Evolutionary conservation across 2,329 filamentous ascomycete genomes (phyloP).

Genomic region (Dothideomycetes sp.): DNA sequence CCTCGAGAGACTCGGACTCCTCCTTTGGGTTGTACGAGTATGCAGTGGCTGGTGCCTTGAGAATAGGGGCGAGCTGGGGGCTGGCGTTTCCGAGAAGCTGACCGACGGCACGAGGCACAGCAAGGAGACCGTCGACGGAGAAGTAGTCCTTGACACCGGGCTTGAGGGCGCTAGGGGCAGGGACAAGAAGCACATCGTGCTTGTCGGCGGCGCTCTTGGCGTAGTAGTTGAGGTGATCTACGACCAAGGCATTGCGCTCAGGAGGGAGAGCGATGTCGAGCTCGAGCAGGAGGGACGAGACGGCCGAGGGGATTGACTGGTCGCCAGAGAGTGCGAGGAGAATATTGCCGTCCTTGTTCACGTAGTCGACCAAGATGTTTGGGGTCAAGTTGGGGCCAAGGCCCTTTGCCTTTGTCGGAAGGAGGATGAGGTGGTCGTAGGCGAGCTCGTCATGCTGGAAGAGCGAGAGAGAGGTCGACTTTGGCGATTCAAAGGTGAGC

Average conservation of each 20-base stretch:
- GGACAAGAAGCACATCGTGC: constrained; percentile 79
- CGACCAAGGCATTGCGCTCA: constrained; percentile 73
- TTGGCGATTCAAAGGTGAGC: constrained; percentile 71
- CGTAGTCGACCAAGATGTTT: constrained; percentile 75
- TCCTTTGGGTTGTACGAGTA: constrained; percentile 95
- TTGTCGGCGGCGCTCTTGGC: constrained; percentile 61
- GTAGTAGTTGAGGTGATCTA: constrained; percentile 96
- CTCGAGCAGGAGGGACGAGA: constrained; percentile 73
- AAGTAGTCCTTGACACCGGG: constrained; percentile 70
- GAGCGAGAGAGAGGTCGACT: constrained; percentile 63
- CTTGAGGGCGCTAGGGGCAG: constrained; percentile 54
- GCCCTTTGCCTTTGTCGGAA: constrained; percentile 85
- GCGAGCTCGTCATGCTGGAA: constrained; percentile 78
- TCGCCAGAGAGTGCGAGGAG: constrained; percentile 72
- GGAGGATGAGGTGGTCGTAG: constrained; percentile 83
- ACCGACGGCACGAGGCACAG: constrained; percentile 71
- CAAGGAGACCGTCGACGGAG: constrained; percentile 55
- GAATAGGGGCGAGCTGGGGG: constrained; percentile 66
- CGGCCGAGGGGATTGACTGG: constrained; percentile 55
- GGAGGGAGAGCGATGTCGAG: constrained; percentile 79
- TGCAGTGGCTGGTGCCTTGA: constrained; percentile 72
- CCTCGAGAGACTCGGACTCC: constrained; percentile 58
- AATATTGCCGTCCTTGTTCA: constrained; percentile 86
- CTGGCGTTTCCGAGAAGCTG: constrained; percentile 69
- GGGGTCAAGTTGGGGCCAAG: constrained; percentile 83